Evolutionary conservation across 768 basidiomycete species (phyloP).

Genomic region (Naematelia aurantialba): DNA sequence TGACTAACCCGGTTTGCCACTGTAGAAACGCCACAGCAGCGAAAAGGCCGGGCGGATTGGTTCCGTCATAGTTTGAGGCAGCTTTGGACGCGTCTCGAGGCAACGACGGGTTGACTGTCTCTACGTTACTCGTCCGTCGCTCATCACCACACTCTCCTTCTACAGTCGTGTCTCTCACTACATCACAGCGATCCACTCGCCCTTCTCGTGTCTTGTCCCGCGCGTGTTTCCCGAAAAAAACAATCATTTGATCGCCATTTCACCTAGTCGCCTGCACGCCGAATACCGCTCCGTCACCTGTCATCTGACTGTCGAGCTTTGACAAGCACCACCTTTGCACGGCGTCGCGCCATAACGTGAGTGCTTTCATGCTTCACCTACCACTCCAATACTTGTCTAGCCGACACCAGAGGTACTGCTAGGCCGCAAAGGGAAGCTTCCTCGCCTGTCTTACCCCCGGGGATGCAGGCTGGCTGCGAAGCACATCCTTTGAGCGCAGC

Average conservation of each 20-base stretch:
- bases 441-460: too few relatives aligned
- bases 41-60: not conserved
- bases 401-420: too few relatives aligned
- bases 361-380: not conserved
- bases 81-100: not conserved
- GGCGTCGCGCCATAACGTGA: not conserved
- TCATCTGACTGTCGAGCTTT: not conserved
- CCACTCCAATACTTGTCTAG: too few relatives aligned
- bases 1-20: too few relatives aligned
- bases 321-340: not conserved
- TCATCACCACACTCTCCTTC: not conserved
- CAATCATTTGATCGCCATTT: too few relatives aligned
- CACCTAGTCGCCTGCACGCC: too few relatives aligned
- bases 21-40: not conserved
- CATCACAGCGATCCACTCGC: too few relatives aligned
- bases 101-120: not conserved
- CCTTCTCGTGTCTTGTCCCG: not conserved
- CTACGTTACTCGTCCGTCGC: not conserved
- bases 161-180: too few relatives aligned
- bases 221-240: not conserved
- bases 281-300: not conserved
- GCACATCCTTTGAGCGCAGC: too few relatives aligned
- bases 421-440: too few relatives aligned
- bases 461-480: too few relatives aligned
- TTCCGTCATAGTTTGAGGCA: not conserved